Conservation (phyloP, 768 basidiomycete genomes). For the Lactarius akahatsu region DNA sequence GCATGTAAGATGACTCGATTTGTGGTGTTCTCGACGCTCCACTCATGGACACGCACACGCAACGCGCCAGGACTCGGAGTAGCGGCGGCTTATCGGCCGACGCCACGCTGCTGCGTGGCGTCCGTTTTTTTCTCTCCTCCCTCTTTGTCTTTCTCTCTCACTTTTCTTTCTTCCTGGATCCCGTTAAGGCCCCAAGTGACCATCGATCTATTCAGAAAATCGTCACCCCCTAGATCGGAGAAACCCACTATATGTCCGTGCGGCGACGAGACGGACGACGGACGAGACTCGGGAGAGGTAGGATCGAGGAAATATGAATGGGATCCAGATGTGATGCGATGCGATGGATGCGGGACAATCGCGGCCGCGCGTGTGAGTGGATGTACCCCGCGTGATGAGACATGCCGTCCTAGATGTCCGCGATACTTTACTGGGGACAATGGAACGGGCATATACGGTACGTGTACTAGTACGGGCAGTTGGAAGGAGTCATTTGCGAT, state of each 20-base stretch:
- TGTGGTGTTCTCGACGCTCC: not conserved
- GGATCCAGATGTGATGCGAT: not conserved
- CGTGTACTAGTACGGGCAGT: not conserved
- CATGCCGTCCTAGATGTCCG: not conserved
- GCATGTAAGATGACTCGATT: constrained; percentile 7
- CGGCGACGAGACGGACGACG: constrained; percentile 7
- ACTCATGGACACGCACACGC: not conserved
- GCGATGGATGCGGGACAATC: constrained; percentile 16
- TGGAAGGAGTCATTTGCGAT: not conserved
- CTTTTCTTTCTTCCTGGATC: not conserved
- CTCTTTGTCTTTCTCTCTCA: not conserved
- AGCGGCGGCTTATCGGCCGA: constrained; percentile 8
- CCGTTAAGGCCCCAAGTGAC: not conserved
- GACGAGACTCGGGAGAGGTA: not conserved
- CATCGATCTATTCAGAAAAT: not conserved
- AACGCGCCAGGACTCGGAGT: not conserved
- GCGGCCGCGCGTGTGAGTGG: not conserved
- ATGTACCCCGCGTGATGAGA: not conserved
- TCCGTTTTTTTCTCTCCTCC: not conserved
- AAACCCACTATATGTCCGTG: constrained; percentile 16
- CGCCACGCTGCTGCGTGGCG: not conserved
- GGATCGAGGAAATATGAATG: not conserved
- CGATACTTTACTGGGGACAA: not conserved
- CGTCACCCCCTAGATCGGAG: not conserved
- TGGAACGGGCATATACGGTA: not conserved